phyloP scores from a whole-genome alignment of 2,329 filamentous ascomycete species.

The Diaporthe citriasiana region DNA sequence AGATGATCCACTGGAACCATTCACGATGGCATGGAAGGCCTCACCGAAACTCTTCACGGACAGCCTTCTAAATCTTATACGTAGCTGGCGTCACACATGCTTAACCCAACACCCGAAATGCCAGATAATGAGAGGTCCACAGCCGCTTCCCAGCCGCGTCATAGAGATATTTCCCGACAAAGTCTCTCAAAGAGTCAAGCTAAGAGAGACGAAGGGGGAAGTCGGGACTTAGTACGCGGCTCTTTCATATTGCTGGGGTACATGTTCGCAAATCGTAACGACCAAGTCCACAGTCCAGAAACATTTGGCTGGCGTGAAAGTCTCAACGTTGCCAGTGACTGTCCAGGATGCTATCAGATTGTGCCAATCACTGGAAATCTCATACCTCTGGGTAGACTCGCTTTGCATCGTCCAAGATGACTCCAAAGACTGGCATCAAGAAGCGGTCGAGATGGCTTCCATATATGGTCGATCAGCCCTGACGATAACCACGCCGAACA shows the following conservation, averaged over 20 bases:
- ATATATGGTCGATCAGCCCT: neutral
- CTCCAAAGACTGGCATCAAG: neutral
- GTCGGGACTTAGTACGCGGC: neutral
- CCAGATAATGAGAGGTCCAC: neutral
- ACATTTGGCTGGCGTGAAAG: neutral
- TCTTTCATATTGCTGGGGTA: neutral
- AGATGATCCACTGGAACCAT: neutral
- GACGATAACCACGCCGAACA: neutral
- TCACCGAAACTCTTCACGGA: neutral
- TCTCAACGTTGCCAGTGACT: neutral
- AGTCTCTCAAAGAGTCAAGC: neutral
- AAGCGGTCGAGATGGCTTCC: neutral
- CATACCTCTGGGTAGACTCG: neutral
- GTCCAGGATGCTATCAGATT: neutral
- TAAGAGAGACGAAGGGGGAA: neutral
- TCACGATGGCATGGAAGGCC: neutral
- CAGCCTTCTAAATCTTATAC: neutral
- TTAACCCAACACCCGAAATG: neutral
- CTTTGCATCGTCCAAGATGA: neutral
- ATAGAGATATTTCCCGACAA: neutral
- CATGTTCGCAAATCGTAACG: fast-evolving
- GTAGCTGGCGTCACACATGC: neutral
- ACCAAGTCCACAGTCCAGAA: neutral
- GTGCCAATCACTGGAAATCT: neutral
- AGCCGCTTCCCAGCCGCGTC: neutral